Base-by-base conservation (phyloP, 2,329 filamentous ascomycete genomes). In the Botrytis deweyae region DNA sequence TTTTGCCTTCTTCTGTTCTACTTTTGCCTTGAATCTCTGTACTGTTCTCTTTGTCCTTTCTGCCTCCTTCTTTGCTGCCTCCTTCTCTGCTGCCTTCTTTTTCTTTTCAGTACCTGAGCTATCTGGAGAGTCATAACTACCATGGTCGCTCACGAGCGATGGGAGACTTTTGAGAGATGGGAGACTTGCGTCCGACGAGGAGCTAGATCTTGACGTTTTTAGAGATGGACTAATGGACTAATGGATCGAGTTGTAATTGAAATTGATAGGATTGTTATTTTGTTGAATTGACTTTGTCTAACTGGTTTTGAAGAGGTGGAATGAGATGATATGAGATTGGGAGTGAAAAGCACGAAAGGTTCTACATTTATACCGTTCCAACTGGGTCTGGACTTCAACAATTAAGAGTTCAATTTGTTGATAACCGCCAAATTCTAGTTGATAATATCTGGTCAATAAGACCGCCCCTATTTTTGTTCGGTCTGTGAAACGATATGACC, bases 391-490 rank as follows among this genome's bases (percentile, higher is more conserved):
- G 16, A 58, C n/a, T 58, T 33, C 55, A 58, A 7, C 55, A 42
- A 42, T 42, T 9, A 33, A 9, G 3, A 58, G 2, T 52, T 52
- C 49, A n/a, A 10, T n/a, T 52, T 0, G 4, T 52, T 2, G 5
- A 12, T 52, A 14, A 25, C 22, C 22, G 10, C 49, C 22, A 14
- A 52, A 52, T 14, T n/a, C 49, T n/a, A 14, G 18, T 4, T 52
- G 12, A 52, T n/a, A n/a, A 6, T 6, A n/a, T 5, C 10, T 52
- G 49, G 49, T 52, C 49, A 52, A 14, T 10, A 14, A 6, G 25
- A n/a, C 49, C 22, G 8, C 22, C 1, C 10, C 10, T n/a, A n/a
- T n/a, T 4, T 12, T n/a, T n/a, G 1, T 14, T n/a, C 22, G 4
- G 22, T n/a, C 10, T 6, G 10, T 52, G 12, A 25, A n/a, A n/a